Evolutionary conservation across 192 early-diverging fungal genomes (phyloP), one percentile per base, ranked within the genome.

Genomic region (Gonapodya prolifera): DNA sequence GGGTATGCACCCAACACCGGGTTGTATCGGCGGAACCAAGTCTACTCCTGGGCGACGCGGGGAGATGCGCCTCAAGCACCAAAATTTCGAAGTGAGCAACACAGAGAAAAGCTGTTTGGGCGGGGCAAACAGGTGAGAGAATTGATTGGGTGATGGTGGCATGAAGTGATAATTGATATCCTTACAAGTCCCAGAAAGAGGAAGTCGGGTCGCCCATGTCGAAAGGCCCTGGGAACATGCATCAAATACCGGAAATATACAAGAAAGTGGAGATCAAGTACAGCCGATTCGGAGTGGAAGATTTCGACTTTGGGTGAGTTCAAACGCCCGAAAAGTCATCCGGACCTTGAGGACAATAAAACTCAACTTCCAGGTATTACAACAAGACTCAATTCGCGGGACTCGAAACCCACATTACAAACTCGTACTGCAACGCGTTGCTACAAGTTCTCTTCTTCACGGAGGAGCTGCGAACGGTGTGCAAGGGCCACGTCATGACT

Each of bases 271-370:
- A 96, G 76, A 96, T 96, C 80, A 89, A 93, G 75, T 95, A 95
- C 83, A 93, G 91, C 81, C 87, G 91, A 77, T 99, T 99, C 81
- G 97, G 97, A 17, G 91, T 99, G 2, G 96, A 99, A 76, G 97
- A 99, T 85, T 99, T 98, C 86, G 97, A 99, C 81, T 99, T 99
- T 88, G 96, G 91, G 83, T 82, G 82, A 82, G 33, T 0, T 31
- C 0, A 61, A 61, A 16, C 8, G n/a, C n/a, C n/a, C n/a, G 8
- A 16, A 0, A 33, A 0, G 69, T 33, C 33, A 70, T 28, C 29
- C 0, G 2, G 75, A 73, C 17, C 2, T 33, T 79, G 8, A 70
- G 23, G 13, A n/a, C 31, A 29, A 69, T 78, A 32, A 78, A 23
- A 35, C 31, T 69, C 17, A 30, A 30, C 0, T 69, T 76, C 31